A percentile compares a stretch with the other conserved stretches of the same genome.
Conservation (phyloP, 2,329 filamentous ascomycete genomes). For the Mycogone perniciosa region DNA sequence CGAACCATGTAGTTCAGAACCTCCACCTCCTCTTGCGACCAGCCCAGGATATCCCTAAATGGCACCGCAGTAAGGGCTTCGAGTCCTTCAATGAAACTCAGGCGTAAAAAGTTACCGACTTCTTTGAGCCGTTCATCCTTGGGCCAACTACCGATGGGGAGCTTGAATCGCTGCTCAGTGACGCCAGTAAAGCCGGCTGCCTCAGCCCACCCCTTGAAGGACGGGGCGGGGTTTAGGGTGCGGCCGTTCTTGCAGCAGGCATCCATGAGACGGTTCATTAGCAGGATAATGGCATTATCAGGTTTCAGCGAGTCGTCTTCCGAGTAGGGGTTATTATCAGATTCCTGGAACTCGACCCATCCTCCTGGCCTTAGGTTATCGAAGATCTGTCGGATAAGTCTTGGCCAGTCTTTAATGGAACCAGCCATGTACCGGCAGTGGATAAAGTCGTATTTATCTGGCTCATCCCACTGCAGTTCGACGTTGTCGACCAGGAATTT, state of each 20-base stretch:
- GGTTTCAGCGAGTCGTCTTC: constrained; percentile 33
- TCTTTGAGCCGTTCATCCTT: constrained; percentile 34
- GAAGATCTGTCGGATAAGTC: constrained; percentile 20
- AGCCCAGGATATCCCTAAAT: constrained; percentile 32
- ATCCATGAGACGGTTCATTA: constrained; percentile 19
- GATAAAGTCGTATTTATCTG: constrained; percentile 26
- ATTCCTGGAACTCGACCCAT: constrained; percentile 41
- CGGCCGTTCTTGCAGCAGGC: constrained; percentile 25
- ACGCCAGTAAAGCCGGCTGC: constrained; percentile 33
- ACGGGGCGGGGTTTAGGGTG: constrained; percentile 24
- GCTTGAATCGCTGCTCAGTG: constrained; percentile 25
- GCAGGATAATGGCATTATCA: constrained; percentile 29
- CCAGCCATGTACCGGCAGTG: constrained; percentile 31
- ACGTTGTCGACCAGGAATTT: constrained; percentile 54
- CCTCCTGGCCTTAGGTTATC: constrained; percentile 39
- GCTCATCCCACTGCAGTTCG: constrained; percentile 45
- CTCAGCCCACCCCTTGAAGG: constrained; percentile 23
- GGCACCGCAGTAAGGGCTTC: constrained; percentile 33
- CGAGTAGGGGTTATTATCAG: constrained; percentile 30
- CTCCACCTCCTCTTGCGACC: constrained; percentile 39
- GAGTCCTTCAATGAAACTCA: constrained; percentile 31
- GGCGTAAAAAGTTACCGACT: constrained; percentile 33
- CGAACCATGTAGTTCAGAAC: constrained; percentile 20
- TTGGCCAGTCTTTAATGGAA: constrained; percentile 27
- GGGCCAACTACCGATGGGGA: constrained; percentile 34